A percentile compares a stretch with the other conserved stretches of the same genome.
These are phyloP conservation scores for Rickenella mellea DNA, from an alignment of 768 basidiomycete species.

Conservation along the genomic window DNA sequence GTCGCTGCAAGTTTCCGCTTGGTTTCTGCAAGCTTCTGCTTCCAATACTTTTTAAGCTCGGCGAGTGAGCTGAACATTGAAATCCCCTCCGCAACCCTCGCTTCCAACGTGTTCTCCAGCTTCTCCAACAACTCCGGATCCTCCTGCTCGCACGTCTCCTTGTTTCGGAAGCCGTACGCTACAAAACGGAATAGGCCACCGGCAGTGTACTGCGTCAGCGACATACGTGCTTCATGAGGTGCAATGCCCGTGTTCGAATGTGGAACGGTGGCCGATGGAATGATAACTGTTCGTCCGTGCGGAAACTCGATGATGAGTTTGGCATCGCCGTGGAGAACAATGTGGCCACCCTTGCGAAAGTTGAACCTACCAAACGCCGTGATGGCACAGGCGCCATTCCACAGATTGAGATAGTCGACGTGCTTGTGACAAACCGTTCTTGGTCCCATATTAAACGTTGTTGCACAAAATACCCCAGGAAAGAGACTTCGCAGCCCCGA, in stretches of 20 bases:
- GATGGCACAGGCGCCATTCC: conserved; percentile 8
- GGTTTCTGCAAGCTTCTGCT: too few species aligned
- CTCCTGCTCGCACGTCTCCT: too few species aligned
- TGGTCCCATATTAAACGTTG: conserved; percentile 6
- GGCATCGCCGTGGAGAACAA: conserved; percentile 12
- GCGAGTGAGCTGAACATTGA: too few species aligned
- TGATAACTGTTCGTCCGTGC: conserved; percentile 9
- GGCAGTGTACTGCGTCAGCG: conserved; percentile 11
- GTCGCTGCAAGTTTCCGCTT: too few species aligned
- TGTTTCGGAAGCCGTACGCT: too few species aligned
- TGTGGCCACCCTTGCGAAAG: conserved; percentile 9
- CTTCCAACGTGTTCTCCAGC: too few species aligned
- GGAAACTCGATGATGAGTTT: conserved; percentile 14
- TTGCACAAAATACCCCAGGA: too few species aligned
- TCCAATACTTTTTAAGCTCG: too few species aligned
- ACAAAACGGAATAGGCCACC: conserved; percentile 8
- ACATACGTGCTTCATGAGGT: conserved; percentile 2
- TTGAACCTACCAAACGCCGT: conserved; percentile 10
- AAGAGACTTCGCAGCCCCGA: too few species aligned
- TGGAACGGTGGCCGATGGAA: conserved; percentile 12
- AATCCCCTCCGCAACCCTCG: too few species aligned
- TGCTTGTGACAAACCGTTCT: conserved; percentile 2
- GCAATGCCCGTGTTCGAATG: conserved; percentile 11
- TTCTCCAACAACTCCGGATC: too few species aligned
- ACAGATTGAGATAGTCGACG: conserved; percentile 3